These are phyloP conservation scores for Emmonsiellopsis sp. DNA, from an alignment of 2,329 filamentous ascomycete species.

Conservation along the genomic window DNA sequence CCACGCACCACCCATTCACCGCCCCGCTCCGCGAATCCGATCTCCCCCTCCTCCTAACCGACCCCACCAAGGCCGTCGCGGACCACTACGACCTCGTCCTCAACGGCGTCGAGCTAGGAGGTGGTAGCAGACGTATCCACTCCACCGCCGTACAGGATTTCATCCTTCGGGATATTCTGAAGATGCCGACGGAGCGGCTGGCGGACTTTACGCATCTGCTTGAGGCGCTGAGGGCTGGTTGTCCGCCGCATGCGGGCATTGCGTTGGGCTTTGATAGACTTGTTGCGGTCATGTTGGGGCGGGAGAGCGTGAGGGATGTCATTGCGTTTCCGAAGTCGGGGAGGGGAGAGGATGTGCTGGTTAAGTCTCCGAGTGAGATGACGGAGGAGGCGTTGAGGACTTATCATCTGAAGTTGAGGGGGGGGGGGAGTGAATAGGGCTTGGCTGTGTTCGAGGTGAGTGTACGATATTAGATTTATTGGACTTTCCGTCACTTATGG, in stretches of 20 bases:
- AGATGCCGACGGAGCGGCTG: slow-evolving; percentile 65
- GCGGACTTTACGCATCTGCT: slow-evolving; percentile 77
- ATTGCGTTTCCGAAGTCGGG: slow-evolving; percentile 96
- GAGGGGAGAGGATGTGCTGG: slow-evolving; percentile 76
- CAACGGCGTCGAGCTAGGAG: slow-evolving; percentile 89
- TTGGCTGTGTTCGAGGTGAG: background rate
- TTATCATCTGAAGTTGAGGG: slow-evolving; percentile 46
- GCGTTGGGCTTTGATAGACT: slow-evolving; percentile 87
- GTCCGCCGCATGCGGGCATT: slow-evolving; percentile 89
- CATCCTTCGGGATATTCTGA: slow-evolving; percentile 72
- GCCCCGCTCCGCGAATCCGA: slow-evolving; percentile 66
- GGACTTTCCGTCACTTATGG: background rate
- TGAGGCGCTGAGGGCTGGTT: slow-evolving; percentile 71
- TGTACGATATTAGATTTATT: background rate
- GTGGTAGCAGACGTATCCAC: slow-evolving; percentile 89
- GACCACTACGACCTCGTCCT: slow-evolving; percentile 95
- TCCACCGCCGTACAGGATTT: slow-evolving; percentile 72
- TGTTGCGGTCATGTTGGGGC: slow-evolving; percentile 68
- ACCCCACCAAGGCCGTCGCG: slow-evolving; percentile 64
- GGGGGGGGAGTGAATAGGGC: slow-evolving; percentile 4
- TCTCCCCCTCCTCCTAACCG: slow-evolving; percentile 61
- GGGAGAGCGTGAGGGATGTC: slow-evolving; percentile 75
- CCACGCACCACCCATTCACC: slow-evolving; percentile 95
- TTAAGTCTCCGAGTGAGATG: slow-evolving; percentile 64
- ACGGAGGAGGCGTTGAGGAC: slow-evolving; percentile 51